phyloP scores from a whole-genome alignment of 2,329 filamentous ascomycete genomes.

The Aspergillus chevalieri region DNA sequence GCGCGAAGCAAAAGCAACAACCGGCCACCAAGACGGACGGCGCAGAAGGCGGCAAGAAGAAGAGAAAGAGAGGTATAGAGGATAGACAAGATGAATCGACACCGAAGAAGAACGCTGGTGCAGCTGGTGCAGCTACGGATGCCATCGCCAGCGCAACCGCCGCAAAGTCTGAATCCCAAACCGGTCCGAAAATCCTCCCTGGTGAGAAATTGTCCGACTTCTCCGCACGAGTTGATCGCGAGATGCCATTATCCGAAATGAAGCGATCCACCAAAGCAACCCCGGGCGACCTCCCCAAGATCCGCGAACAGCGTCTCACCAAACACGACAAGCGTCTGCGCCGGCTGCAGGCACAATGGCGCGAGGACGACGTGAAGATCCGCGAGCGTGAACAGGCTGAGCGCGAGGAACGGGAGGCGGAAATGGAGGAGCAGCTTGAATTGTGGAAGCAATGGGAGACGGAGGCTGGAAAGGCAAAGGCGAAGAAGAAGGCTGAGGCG shows the following conservation, averaged over 20 bases:
- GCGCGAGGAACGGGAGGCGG: conserved; percentile 59
- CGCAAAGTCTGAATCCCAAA: conserved; percentile 11
- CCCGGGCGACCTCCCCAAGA: conserved; percentile 21
- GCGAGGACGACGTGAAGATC: conserved; percentile 47
- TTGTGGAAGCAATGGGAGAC: conserved; percentile 58
- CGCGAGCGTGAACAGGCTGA: conserved; percentile 75
- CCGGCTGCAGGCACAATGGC: conserved; percentile 54
- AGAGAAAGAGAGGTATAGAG: conserved; percentile 3
- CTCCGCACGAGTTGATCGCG: conserved; percentile 72
- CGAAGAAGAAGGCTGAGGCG: conserved; percentile 39
- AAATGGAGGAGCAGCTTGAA: conserved; percentile 57
- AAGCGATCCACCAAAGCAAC: conserved; percentile 47
- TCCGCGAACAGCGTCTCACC: conserved; percentile 58
- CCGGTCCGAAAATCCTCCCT: conserved; percentile 64
- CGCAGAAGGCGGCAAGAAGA: neutral
- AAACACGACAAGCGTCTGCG: conserved; percentile 76
- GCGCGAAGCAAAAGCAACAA: conserved; percentile 31
- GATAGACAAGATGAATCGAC: neutral
- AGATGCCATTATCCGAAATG: conserved; percentile 69
- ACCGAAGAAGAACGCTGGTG: neutral
- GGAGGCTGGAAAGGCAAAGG: conserved; percentile 46
- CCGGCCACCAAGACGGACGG: conserved; percentile 13
- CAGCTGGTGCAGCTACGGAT: neutral
- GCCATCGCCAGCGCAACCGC: neutral
- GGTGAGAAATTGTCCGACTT: conserved; percentile 82